Percentiles rank a stretch among this genome's conserved stretches.
Conservation (phyloP, 768 basidiomycete species). For the Hemileccinum rubropunctum region DNA sequence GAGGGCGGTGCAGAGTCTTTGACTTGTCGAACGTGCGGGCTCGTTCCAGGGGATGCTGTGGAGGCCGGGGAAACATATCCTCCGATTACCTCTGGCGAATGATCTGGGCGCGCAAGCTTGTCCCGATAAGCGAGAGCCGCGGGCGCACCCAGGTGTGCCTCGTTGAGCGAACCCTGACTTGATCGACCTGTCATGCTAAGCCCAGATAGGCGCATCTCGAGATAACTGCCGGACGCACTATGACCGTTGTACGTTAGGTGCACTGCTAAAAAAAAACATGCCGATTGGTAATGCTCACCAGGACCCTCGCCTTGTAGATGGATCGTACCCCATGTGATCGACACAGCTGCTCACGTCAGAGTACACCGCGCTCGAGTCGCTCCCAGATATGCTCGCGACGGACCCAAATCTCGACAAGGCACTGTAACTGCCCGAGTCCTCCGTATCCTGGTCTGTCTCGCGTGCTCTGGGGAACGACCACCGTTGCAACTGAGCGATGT, state of each 20-base stretch:
- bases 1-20: constrained; percentile 21
- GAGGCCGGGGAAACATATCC: constrained; percentile 45
- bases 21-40: constrained; percentile 28
- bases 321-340: constrained; percentile 30
- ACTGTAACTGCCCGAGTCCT: constrained; percentile 51
- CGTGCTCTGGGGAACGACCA: constrained; percentile 43
- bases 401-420: constrained; percentile 55
- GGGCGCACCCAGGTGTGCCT: constrained; percentile 23
- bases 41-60: constrained; percentile 41
- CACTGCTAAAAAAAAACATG: constrained; percentile 19
- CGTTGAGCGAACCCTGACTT: constrained; percentile 32
- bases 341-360: constrained; percentile 42
- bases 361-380: constrained; percentile 54
- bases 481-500: constrained; percentile 33
- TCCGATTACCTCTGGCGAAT: constrained; percentile 17
- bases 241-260: constrained; percentile 19
- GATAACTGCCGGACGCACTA: constrained; percentile 30
- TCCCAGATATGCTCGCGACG: constrained; percentile 57
- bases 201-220: constrained; percentile 30
- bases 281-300: constrained; percentile 17
- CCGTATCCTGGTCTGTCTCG: constrained; percentile 47
- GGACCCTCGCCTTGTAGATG: constrained; percentile 34
- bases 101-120: constrained; percentile 25
- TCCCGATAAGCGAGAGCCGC: constrained; percentile 23
- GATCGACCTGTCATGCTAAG: constrained; percentile 32